These are phyloP conservation scores for Hydnomerulius pinastri DNA, from an alignment of 768 basidiomycete genomes.

Conservation along the genomic window DNA sequence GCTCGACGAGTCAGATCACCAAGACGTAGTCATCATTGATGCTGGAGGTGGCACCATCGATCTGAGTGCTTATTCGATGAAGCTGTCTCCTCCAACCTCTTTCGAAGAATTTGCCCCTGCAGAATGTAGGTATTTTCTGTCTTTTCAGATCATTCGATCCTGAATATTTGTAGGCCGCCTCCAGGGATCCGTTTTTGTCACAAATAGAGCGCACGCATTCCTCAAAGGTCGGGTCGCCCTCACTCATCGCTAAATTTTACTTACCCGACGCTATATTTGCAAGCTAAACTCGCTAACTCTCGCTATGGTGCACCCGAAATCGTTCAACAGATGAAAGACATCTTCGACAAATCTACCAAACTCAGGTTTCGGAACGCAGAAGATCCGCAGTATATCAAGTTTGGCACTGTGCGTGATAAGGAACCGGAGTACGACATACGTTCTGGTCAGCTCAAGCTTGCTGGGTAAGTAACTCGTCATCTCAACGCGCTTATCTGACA, in stretches of 20 bases:
- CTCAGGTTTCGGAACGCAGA: conserved; percentile 38
- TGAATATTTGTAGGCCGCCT: conserved; percentile 30
- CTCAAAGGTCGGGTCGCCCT: conserved; percentile 23
- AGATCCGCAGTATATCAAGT: conserved; percentile 38
- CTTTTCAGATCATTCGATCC: background rate
- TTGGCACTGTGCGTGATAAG: conserved; percentile 38
- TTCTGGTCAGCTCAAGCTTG: conserved; percentile 38
- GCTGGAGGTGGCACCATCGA: conserved; percentile 39
- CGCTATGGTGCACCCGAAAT: conserved; percentile 29
- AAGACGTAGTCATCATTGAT: conserved; percentile 46
- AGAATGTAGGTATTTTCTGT: conserved; percentile 21
- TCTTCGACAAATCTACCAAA: conserved; percentile 40
- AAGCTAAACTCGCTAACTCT: conserved; percentile 34
- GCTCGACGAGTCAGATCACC: conserved; percentile 25
- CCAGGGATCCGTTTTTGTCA: conserved; percentile 41
- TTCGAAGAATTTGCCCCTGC: conserved; percentile 39
- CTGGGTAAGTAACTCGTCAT: conserved; percentile 31
- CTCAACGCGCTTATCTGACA: background rate
- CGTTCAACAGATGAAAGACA: conserved; percentile 31
- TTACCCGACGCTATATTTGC: background rate
- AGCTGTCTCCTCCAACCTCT: conserved; percentile 12
- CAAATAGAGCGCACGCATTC: conserved; percentile 26
- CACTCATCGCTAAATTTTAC: background rate
- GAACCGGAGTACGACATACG: conserved; percentile 37
- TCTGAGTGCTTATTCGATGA: conserved; percentile 34